Conservation (phyloP, 2,329 filamentous ascomycete genomes). For the Ascochyta rabiei region DNA sequence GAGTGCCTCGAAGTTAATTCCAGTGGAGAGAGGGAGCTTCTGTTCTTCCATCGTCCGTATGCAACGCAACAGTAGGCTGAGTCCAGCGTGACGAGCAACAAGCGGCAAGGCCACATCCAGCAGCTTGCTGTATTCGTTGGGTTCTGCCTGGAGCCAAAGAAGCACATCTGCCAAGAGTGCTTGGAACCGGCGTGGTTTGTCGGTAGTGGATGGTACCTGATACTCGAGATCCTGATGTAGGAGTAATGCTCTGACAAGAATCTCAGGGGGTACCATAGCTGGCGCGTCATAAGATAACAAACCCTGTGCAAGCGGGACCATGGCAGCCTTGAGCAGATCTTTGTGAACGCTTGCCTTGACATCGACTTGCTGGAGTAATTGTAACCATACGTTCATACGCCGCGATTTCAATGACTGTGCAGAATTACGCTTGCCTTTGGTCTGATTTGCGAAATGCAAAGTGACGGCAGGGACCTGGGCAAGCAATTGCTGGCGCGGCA, state of each 20-base stretch:
- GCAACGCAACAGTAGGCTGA: constrained; percentile 14
- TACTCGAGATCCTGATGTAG: neutral
- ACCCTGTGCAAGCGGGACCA: neutral
- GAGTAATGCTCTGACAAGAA: constrained; percentile 1
- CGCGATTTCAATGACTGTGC: neutral
- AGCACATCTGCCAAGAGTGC: constrained; percentile 20
- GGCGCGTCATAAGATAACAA: neutral
- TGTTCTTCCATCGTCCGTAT: constrained; percentile 17
- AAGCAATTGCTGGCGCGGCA: constrained; percentile 17
- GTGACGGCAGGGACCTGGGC: constrained; percentile 17
- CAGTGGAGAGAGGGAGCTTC: constrained; percentile 7
- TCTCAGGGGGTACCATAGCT: neutral
- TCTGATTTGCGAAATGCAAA: constrained; percentile 8
- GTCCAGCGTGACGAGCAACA: constrained; percentile 14
- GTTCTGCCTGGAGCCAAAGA: constrained; percentile 9
- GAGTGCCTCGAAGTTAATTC: neutral
- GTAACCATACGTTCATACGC: constrained; percentile 25
- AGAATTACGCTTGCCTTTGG: neutral
- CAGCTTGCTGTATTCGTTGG: constrained; percentile 22
- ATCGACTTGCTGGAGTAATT: constrained; percentile 27
- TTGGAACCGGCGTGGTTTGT: neutral
- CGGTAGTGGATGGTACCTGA: constrained; percentile 2
- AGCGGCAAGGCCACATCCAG: constrained; percentile 22
- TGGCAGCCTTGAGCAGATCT: neutral
- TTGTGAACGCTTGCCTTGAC: neutral